Base-by-base conservation (phyloP, 148 eudicot genomes). In the Fagopyrum esculentum region DNA sequence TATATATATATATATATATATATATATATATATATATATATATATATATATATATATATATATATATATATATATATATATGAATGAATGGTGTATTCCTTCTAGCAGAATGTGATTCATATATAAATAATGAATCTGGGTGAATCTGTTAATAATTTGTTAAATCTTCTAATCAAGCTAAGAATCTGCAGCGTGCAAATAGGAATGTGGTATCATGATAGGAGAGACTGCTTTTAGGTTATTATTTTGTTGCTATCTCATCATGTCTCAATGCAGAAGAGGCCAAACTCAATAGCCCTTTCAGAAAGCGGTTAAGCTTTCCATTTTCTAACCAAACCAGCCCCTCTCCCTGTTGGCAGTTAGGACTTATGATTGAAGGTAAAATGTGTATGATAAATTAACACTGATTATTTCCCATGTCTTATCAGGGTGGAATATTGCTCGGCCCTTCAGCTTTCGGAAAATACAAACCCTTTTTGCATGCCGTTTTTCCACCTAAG, bases 391-490 rank as follows among this genome's bases (percentile, higher is more conserved):
- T 63, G 7, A 12, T 40, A 15, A 40, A 35, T 66, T 66, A 46
- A 66, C 30, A 40, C 47, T 46, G 43, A 43, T 43, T 66, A 17
- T 40, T 26, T 68, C 40, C 49, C 64, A 45, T 55, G 16, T 71
- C 45, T 80, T 78, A 48, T 68, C 91, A 92, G 97, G 97, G 93
- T 78, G 97, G 97, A 44, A 69, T 92, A 44, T 77, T 92, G 73
- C 84, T 92, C 9, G 97, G 97, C 22, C 97, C 97, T 59, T 92
- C 97, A 16, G 97, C 93, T 63, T 44, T 92, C 43, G 97, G 97
- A 48, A 92, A 89, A n/a, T 5, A 77, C 78, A 69, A 76, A 69
- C 59, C 76, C 15, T 92, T 84, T 56, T 84, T 88, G 15, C 77
- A 92, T 2, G 56, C 88, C 30, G 74, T 92, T 48, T 92, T 92